Base-by-base conservation (phyloP, 2,329 filamentous ascomycete species). In the Penicillium sp. region DNA sequence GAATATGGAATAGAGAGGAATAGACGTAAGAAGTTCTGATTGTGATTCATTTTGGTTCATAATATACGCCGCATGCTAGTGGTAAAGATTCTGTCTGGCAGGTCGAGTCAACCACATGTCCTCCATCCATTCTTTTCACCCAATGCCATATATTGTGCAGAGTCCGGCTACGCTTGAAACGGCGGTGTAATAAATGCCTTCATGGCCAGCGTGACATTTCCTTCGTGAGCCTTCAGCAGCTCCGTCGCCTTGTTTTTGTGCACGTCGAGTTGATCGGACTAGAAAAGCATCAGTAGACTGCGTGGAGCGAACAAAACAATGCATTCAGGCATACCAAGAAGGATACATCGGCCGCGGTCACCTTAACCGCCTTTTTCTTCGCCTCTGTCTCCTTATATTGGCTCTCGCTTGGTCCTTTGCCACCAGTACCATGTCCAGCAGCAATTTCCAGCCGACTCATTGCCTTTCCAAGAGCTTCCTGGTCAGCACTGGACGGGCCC, bases 391-490 rank as follows among this genome's bases (percentile, higher is more conserved):
- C 53, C 33, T 63, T 58, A 45, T 60, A 62, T 43, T 57, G 56
- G 25, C 56, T 48, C 30, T 55, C 57, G 1, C 40, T 30, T 10
- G 45, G 35, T 31, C 46, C 42, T 28, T 51, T 59, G 46, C 23
- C 47, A 39, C 14, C 56, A 8, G 45, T 10, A 19, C 45, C 57
- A 17, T 56, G 44, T 1, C 58, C 63, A 25, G 63, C 60, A 4
- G 62, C 60, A 41, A 72, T 68, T 46, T 75, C 71, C n/a, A 75
- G 49, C 23, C 70, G 59, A 39, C 64, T 71, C 65, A 75, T 74
- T 2, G 72, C 72, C 47, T 69, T 71, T 0, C 68, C 69, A n/a
- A 75, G 52, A 0, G 71, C 72, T 50, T 74, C 71, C 43, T 74
- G 71, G 25, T 73, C 69, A 0, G 64, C 64, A 10, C 54, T 55